Evolutionary conservation across 1,284 basidiomycete genomes (phyloP), one percentile per base, ranked within the genome.

Genomic region (Trametes versicolor): DNA sequence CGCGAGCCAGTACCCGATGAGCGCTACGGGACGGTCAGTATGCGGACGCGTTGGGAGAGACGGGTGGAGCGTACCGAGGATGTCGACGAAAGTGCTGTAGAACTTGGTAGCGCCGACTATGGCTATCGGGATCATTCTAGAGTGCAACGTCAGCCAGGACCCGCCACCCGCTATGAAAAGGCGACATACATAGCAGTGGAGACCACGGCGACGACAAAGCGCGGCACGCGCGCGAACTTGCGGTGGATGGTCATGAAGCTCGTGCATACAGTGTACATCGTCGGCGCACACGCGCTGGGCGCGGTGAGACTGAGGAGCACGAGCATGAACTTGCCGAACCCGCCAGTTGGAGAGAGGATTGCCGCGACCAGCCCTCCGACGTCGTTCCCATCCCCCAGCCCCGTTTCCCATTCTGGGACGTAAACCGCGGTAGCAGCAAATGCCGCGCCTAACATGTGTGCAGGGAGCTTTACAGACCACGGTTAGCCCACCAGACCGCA

Each of bases 211-310:
- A 91, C 86, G 39, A 93, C 79, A 77, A 91, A 94, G 62, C 93
- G 83, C 2, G 94, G 94, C 4, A 95, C 79, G 41, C 79, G 76
- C 21, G 81, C 76, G 64, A 87, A 83, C 32, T 87, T 63, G 72
- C 88, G 74, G 4, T 88, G 78, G 21, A 92, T 80, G 12, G 91
- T 84, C 85, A 93, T 91, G 68, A 92, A 84, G 65, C 87, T 90
- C 50, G 88, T 85, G 23, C 90, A 89, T 70, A 90, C 91, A 3
- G 88, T 89, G 74, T 94, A 94, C 85, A 94, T 91, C 17, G 86
- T 89, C 2, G 90, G 89, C 13, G 89, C 92, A 69, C 89, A 83
- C 13, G 84, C 81, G 50, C 85, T 84, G 0, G 86, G 81, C n/a
- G 85, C 77, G 12, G 80, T 83, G 62, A 92, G 76, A 0, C 86